phyloP scores from a whole-genome alignment of 2,329 filamentous ascomycete species.

The Colletotrichum navitas region DNA sequence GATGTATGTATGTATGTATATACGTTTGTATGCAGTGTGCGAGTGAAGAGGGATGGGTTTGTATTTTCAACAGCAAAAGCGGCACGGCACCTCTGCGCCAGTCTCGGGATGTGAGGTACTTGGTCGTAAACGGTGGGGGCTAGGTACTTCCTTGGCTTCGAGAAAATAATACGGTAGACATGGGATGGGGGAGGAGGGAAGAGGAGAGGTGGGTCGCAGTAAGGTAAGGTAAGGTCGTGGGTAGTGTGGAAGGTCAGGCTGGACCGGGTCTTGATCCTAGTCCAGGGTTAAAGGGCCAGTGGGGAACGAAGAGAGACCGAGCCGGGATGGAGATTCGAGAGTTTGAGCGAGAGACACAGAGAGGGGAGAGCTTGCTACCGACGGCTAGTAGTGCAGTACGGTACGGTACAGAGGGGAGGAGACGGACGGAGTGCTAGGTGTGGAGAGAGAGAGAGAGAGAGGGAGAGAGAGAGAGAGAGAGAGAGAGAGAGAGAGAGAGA shows the following conservation, averaged over 20 bases:
- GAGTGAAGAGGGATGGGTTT: conserved; percentile 36
- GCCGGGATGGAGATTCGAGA: conserved; percentile 36
- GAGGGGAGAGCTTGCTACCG: conserved; percentile 5
- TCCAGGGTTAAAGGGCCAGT: conserved; percentile 25
- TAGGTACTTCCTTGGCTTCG: conserved; percentile 42
- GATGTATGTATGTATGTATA: conserved; percentile 40
- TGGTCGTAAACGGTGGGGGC: conserved; percentile 37
- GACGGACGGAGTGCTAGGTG: conserved; percentile 14
- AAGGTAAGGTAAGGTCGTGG: conserved; percentile 20
- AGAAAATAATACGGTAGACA: conserved; percentile 43
- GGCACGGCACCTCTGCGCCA: conserved; percentile 39
- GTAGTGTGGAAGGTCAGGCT: conserved; percentile 37
- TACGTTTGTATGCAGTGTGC: conserved; percentile 39
- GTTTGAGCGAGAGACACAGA: conserved; percentile 25
- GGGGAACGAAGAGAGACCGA: conserved; percentile 41
- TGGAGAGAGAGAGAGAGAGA: conserved; percentile 9
- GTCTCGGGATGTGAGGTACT: conserved; percentile 35
- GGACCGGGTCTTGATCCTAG: conserved; percentile 30
- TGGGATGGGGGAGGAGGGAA: conserved; percentile 23
- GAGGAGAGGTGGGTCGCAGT: conserved; percentile 20
- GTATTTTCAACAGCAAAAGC: conserved; percentile 39
- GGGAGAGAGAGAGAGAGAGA: conserved; percentile 4
- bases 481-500: not conserved
- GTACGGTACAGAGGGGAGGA: conserved; percentile 4
- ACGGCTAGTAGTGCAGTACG: not conserved